These are phyloP conservation scores for Boeremia exigua DNA, from an alignment of 2,329 filamentous ascomycete species.

Conservation along the genomic window DNA sequence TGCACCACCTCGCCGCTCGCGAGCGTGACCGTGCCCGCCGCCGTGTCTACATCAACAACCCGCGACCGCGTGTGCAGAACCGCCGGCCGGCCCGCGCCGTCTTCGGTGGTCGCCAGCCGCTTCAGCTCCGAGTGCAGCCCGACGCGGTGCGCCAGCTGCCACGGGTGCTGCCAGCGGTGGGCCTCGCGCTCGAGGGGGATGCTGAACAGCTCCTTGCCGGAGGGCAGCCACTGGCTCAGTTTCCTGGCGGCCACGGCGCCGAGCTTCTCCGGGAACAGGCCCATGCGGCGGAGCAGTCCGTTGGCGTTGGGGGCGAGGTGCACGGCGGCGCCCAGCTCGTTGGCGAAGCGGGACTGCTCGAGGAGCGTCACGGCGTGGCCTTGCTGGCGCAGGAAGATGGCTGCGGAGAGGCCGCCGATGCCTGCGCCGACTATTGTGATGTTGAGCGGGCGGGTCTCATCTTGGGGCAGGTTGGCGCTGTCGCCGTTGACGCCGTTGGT, in stretches of 20 bases:
- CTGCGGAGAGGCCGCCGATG: constrained; percentile 61
- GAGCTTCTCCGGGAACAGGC: constrained; percentile 49
- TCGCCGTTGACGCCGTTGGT: constrained; percentile 4
- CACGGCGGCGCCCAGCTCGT: constrained; percentile 66
- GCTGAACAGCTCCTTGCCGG: constrained; percentile 46
- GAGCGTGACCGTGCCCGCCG: constrained; percentile 25
- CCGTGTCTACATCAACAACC: constrained; percentile 53
- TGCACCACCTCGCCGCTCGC: constrained; percentile 51
- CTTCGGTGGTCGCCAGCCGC: constrained; percentile 49
- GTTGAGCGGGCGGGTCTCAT: constrained; percentile 42
- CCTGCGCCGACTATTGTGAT: constrained; percentile 53
- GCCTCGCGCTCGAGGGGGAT: constrained; percentile 47
- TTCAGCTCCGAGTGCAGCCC: constrained; percentile 61
- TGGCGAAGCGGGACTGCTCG: constrained; percentile 60
- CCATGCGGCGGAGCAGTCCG: constrained; percentile 59
- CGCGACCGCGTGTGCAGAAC: constrained; percentile 52
- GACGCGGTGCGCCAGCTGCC: constrained; percentile 62
- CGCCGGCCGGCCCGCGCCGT: constrained; percentile 45
- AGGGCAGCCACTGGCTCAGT: constrained; percentile 48
- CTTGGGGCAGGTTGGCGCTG: background rate
- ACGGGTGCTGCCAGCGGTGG: constrained; percentile 59
- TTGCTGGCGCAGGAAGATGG: constrained; percentile 59
- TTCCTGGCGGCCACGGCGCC: constrained; percentile 43
- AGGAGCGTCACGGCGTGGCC: constrained; percentile 37
- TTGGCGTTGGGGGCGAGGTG: constrained; percentile 68